Percentiles rank a stretch among this genome's conserved stretches.
Evolutionary conservation across 345 rosid genomes (phyloP).

Genomic region (Rhodomyrtus tomentosa): DNA sequence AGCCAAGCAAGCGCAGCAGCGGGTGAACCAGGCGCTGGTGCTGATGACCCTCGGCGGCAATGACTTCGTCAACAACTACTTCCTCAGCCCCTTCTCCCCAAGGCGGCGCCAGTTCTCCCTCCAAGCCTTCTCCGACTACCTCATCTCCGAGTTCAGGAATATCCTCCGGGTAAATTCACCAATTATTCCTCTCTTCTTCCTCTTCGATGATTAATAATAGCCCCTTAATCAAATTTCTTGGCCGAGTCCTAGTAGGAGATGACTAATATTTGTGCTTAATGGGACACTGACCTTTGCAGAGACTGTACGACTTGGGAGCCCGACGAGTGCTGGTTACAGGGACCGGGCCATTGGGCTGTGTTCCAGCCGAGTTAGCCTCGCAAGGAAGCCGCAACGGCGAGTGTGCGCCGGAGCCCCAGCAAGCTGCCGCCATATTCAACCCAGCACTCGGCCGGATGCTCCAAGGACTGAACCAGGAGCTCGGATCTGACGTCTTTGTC

Average conservation of each 20-base stretch:
- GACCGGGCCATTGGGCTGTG: conserved; percentile 45
- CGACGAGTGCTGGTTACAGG: conserved; percentile 37
- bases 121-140: conserved; percentile 16
- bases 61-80: conserved; percentile 52
- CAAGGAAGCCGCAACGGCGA: conserved; percentile 26
- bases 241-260: background rate
- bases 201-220: background rate
- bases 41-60: conserved; percentile 49
- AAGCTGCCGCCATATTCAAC: conserved; percentile 27
- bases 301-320: conserved; percentile 29
- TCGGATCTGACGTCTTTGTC: conserved; percentile 27
- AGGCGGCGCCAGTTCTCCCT: conserved; percentile 35
- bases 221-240: background rate
- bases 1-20: conserved; percentile 11
- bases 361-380: conserved; percentile 31
- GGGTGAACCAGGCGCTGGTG: conserved; percentile 35
- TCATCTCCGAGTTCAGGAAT: conserved; percentile 40
- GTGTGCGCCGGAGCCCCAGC: conserved; percentile 22
- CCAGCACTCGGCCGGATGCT: conserved; percentile 24
- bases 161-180: conserved; percentile 14
- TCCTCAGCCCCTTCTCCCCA: conserved; percentile 27
- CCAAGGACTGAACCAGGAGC: conserved; percentile 15
- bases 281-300: background rate
- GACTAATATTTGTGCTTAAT: background rate
- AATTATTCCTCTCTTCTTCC: background rate